Base-by-base conservation (phyloP, 2,329 filamentous ascomycete genomes). In the Diaporthe vaccinii region DNA sequence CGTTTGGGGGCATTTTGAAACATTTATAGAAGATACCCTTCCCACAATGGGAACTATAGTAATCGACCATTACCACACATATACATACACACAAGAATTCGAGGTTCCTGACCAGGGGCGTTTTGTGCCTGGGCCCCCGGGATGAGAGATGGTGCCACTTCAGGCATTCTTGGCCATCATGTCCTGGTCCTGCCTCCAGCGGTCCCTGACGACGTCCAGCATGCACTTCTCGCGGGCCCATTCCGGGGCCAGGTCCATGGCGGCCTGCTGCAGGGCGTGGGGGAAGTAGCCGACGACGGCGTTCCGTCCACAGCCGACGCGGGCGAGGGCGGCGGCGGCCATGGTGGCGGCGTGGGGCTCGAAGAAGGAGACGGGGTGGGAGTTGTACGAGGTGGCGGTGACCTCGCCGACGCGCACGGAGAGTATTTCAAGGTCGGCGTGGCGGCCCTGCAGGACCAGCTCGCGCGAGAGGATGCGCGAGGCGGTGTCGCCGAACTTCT, bases 391-490 rank as follows among this genome's bases (percentile, higher is more conserved):
- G 17, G 79, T 79, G 28, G 75, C 79, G 36, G 77, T 78, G 46
- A 79, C 77, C 46, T 70, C 49, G 22, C 78, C 79, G 44, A 79
- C 65, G 7, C 78, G 73, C 28, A 80, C 71, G 44, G 76, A 75
- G 15, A 81, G 68, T 28, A 81, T 72, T 74, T 80, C 77, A 49
- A 80, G 72, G 36, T 78, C 73, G 67, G n/a, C 36, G 34, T 28
- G 20, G 3, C 74, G 58, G 41, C 73, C 76, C 58, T 74, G 75
- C 2, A 79, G 71, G 14, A 53, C 58, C 62, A 78, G 71, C 76
- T 80, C 80, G 46, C 76, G 72, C 36, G 75, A 65, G 36, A 80
- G 53, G 46, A 76, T 49, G 44, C 46, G 61, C 22, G 75, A 70
- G n/a, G 75, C 36, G 17, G 71, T 76, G 68, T 72, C 69, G 25